A percentile compares a stretch with the other conserved stretches of the same genome.
These are phyloP conservation scores for Rhinocladiella similis DNA, from an alignment of 2,329 filamentous ascomycete species.

Conservation along the genomic window DNA sequence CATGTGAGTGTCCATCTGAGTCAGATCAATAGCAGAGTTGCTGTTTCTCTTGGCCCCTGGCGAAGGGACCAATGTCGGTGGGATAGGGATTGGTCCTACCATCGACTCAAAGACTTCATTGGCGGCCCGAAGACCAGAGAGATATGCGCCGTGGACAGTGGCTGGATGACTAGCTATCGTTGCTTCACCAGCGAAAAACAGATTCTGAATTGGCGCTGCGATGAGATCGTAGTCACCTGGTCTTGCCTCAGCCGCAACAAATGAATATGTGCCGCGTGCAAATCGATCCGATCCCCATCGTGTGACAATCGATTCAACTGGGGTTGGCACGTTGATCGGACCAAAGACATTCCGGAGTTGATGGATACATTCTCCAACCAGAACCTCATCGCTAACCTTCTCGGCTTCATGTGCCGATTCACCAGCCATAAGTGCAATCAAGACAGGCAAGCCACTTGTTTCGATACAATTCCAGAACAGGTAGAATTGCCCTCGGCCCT, in stretches of 20 bases:
- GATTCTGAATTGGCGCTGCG: constrained; percentile 78
- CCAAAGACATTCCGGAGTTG: constrained; percentile 76
- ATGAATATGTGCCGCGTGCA: constrained; percentile 93
- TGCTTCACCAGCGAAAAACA: constrained; percentile 95
- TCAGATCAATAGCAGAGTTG: constrained; percentile 39
- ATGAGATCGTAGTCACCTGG: constrained; percentile 90
- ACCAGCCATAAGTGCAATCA: constrained; percentile 93
- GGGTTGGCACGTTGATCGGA: constrained; percentile 65
- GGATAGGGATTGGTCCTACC: constrained; percentile 77
- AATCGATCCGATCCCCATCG: constrained; percentile 90
- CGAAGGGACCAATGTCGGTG: constrained; percentile 70
- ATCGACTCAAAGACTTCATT: constrained; percentile 80
- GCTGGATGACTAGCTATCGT: constrained; percentile 95
- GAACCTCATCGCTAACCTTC: constrained; percentile 68
- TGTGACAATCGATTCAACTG: constrained; percentile 84
- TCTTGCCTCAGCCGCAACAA: constrained; percentile 77
- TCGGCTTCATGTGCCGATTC: constrained; percentile 91
- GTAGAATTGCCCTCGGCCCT: constrained; percentile 86
- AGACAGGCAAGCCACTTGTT: constrained; percentile 81
- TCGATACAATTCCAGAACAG: constrained; percentile 96
- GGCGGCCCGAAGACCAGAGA: constrained; percentile 87
- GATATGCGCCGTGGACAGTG: constrained; percentile 93
- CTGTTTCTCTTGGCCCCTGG: constrained; percentile 31
- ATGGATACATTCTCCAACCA: constrained; percentile 77
- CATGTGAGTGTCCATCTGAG: constrained; percentile 26